Evolutionary conservation across 495 filamentous ascomycete species (phyloP).

Genomic region (Annulohypoxylon stygium): DNA sequence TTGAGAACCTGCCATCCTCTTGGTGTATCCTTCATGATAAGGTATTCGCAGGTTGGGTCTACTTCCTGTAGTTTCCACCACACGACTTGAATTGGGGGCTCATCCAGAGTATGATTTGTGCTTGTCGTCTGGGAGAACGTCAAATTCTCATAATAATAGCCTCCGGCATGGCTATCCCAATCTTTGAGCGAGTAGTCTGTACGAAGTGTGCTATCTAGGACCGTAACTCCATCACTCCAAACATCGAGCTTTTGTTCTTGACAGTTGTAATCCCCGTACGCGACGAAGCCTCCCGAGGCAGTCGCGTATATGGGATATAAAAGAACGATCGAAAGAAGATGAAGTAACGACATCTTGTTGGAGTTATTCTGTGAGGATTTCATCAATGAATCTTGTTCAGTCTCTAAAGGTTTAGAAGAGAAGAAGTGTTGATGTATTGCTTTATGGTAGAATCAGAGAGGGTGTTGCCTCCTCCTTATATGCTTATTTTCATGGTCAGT

Average conservation of each 20-base stretch:
- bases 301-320: slow-evolving; percentile 24
- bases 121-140: slow-evolving; percentile 33
- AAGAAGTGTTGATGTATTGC: slow-evolving; percentile 9
- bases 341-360: slow-evolving; percentile 7
- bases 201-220: slow-evolving; percentile 18
- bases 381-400: not conserved
- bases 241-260: slow-evolving; percentile 30
- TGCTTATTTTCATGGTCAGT: not conserved
- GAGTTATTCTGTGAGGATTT: not conserved
- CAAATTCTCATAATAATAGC: slow-evolving; percentile 37
- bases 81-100: slow-evolving; percentile 29
- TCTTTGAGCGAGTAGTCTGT: slow-evolving; percentile 34
- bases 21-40: slow-evolving; percentile 35
- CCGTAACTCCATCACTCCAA: slow-evolving; percentile 22
- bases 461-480: slow-evolving; percentile 27
- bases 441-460: not conserved
- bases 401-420: not conserved
- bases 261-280: slow-evolving; percentile 18
- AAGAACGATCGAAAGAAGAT: slow-evolving; percentile 16
- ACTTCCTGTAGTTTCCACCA: slow-evolving; percentile 37
- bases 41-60: slow-evolving; percentile 33
- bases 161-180: slow-evolving; percentile 18
- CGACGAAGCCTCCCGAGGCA: slow-evolving; percentile 19
- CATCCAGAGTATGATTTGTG: slow-evolving; percentile 13
- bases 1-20: slow-evolving; percentile 34